Percentiles rank a stretch among this genome's conserved stretches.
Evolutionary conservation across 2,329 filamentous ascomycete species (phyloP).

Genomic region (Ceratocystis albifundus): DNA sequence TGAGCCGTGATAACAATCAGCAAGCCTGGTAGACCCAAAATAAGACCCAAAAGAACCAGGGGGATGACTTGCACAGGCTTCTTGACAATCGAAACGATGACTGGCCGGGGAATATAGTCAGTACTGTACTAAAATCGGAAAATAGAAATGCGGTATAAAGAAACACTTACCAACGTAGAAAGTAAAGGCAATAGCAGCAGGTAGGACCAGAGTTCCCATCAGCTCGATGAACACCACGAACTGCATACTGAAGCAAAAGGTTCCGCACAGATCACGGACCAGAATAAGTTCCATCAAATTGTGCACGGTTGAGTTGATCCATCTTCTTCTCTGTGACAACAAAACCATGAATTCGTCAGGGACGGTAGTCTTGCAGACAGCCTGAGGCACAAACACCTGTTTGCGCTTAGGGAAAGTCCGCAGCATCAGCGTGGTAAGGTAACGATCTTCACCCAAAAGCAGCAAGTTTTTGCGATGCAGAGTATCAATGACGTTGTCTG

Average conservation of each 20-base stretch:
- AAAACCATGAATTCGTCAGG: conserved; percentile 87
- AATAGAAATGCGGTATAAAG: conserved; percentile 19
- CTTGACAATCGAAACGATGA: conserved; percentile 73
- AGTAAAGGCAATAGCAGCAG: conserved; percentile 92
- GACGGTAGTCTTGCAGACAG: conserved; percentile 96
- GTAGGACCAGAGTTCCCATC: conserved; percentile 84
- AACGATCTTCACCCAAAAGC: conserved; percentile 85
- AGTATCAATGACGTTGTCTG: conserved; percentile 96
- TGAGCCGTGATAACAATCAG: conserved; percentile 90
- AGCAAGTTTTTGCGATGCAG: conserved; percentile 95
- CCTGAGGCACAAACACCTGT: conserved; percentile 95
- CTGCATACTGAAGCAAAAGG: conserved; percentile 99
- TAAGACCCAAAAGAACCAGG: conserved; percentile 74
- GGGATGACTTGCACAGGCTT: conserved; percentile 76
- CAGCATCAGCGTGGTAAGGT: conserved; percentile 92
- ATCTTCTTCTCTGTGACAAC: conserved; percentile 85
- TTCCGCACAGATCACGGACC: conserved; percentile 90
- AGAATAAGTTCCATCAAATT: conserved; percentile 96
- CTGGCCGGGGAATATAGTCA: conserved; percentile 33
- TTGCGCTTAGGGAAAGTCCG: conserved; percentile 98
- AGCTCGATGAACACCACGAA: conserved; percentile 95
- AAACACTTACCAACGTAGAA: conserved; percentile 72
- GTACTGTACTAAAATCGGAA: conserved; percentile 13
- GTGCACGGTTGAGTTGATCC: conserved; percentile 99
- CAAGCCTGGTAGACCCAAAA: conserved; percentile 83